A percentile compares a stretch with the other conserved stretches of the same genome.
phyloP scores from a whole-genome alignment of 192 early-diverging fungal species.

The Dispira parvispora region DNA sequence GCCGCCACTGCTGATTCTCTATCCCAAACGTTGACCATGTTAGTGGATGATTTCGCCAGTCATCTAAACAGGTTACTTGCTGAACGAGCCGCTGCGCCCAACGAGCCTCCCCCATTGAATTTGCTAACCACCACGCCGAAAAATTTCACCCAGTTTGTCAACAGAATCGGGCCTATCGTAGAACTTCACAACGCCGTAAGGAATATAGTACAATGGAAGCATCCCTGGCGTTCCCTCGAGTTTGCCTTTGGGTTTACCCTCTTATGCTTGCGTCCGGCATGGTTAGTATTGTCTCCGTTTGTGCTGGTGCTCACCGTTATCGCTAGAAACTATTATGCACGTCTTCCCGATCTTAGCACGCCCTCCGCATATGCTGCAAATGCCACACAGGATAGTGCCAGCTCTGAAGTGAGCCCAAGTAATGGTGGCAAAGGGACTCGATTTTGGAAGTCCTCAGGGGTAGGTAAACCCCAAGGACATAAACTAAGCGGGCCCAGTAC shows the following conservation, averaged over 20 bases:
- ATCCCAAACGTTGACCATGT: too few species aligned
- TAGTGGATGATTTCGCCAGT: too few species aligned
- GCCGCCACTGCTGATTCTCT: too few species aligned
- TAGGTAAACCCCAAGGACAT: neutral
- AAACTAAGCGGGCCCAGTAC: neutral
- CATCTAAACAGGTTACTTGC: too few species aligned
- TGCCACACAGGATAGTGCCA: neutral
- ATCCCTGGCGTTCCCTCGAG: constrained; percentile 18
- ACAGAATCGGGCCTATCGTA: constrained; percentile 27
- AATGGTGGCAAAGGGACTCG: neutral
- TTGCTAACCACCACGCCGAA: constrained; percentile 33
- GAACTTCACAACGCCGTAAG: constrained; percentile 19
- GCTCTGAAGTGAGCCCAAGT: neutral
- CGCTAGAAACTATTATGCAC: neutral
- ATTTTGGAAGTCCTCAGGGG: neutral
- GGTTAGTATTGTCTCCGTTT: constrained; percentile 15
- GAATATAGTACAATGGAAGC: constrained; percentile 29
- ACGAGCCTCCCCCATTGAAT: constrained; percentile 22
- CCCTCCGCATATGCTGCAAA: neutral
- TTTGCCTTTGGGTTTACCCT: neutral
- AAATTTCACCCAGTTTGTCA: constrained; percentile 28
- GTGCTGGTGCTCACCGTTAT: neutral
- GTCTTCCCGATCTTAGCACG: neutral
- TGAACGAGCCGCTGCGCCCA: neutral
- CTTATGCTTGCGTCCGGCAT: neutral